Percentiles rank a stretch among this genome's conserved stretches.
phyloP scores from a whole-genome alignment of 2,329 filamentous ascomycete species.

The Fusarium liriodendri region DNA sequence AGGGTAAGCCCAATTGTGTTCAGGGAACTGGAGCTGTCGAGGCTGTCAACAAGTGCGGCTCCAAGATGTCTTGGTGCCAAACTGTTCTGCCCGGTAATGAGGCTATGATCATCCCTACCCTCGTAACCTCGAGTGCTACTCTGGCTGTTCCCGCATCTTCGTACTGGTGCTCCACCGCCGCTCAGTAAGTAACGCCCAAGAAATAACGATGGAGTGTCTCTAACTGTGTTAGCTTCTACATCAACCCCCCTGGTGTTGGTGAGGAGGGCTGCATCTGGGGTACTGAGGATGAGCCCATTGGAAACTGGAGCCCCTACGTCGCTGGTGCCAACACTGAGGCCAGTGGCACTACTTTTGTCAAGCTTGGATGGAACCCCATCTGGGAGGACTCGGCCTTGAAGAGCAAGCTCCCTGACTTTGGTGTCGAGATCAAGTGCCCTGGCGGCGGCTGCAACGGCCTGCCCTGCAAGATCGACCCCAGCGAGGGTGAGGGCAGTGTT shows the following conservation, averaged over 20 bases:
- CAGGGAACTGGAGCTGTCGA: conserved; percentile 73
- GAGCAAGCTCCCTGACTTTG: conserved; percentile 70
- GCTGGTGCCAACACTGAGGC: conserved; percentile 78
- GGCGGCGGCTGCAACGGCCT: conserved; percentile 75
- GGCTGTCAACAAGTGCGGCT: conserved; percentile 73
- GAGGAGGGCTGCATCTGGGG: conserved; percentile 79
- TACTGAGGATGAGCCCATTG: conserved; percentile 67
- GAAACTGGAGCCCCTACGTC: conserved; percentile 84
- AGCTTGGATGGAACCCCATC: conserved; percentile 83
- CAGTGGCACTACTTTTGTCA: conserved; percentile 76
- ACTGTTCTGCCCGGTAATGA: conserved; percentile 84
- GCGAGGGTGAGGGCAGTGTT: conserved; percentile 67
- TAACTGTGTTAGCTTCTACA: conserved; percentile 72
- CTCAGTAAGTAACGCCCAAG: conserved; percentile 68
- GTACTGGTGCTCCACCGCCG: conserved; percentile 80
- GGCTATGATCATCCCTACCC: conserved; percentile 85
- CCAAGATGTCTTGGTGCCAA: conserved; percentile 78
- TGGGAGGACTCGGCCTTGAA: conserved; percentile 69
- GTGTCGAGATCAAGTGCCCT: conserved; percentile 77
- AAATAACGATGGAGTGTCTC: conserved; percentile 37
- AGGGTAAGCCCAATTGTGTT: conserved; percentile 75
- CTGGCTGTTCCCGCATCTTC: conserved; percentile 76
- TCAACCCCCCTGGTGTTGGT: conserved; percentile 78
- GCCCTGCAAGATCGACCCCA: conserved; percentile 78
- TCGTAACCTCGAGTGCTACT: conserved; percentile 65